Base-by-base conservation (phyloP, 176 grass and related monocot species). In the Cenchrus americanus region DNA sequence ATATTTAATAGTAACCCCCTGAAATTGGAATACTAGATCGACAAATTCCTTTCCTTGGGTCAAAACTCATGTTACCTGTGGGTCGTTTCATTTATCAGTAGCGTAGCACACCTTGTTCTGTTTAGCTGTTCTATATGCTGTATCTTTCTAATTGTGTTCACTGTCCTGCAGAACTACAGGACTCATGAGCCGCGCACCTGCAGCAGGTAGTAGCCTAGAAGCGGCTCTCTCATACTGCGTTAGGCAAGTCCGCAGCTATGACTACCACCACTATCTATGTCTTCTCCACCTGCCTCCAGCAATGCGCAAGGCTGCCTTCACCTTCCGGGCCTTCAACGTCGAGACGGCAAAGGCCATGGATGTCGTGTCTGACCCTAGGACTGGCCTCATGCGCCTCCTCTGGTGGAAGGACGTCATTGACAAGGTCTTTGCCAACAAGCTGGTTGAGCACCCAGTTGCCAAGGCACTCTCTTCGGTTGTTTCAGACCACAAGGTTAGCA, bases 181-280 rank as follows among this genome's bases (percentile, higher is more conserved):
- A 53, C 77, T 73, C 80, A 97, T 97, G 94, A 86, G 77, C 19
- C 14, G 76, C 10, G 14, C 83, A 44, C 21, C 72, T 12, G 81
- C 74, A 62, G 79, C 57, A 46, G 78, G 78, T 59, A 73, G 66
- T 48, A 66, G 71, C 69, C 67, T 95, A 44, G 86, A 87, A 67
- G 70, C 85, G 0, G 89, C 96, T 23, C 89, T 98, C 73, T 98
- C 91, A 0, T 88, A 94, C 80, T 94, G 96, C 10, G 91, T 94
- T 6, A 90, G 94, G 68, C 96, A 94, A 82, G 96, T 98, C 6
- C 89, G 83, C 15, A 89, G 51, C 62, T 98, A 95, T 85, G 96
- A 98, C 73, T 98, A 95, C 63, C 96, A 98, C 74, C 88, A 95
- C 59, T 95, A 95, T 59, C 87, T 98, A 43, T 95, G 96, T 68